Evolutionary conservation across 805 yeast species (phyloP).

Genomic region (Lipomyces oligophaga): DNA sequence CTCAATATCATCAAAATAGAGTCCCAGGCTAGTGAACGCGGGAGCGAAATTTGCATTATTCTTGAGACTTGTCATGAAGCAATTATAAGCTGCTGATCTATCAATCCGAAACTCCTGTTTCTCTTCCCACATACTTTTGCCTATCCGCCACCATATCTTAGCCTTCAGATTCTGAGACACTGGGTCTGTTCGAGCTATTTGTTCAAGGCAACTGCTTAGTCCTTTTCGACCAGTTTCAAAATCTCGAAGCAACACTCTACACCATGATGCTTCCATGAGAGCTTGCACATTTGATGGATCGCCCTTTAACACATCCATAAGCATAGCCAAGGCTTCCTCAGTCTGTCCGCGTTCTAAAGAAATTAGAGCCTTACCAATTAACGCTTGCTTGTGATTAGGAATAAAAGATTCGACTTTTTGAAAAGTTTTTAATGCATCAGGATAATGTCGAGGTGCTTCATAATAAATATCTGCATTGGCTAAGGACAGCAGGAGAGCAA

Average conservation of each 20-base stretch:
- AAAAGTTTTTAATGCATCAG: slow-evolving; percentile 68
- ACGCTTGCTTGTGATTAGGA: slow-evolving; percentile 54
- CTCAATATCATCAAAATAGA: slow-evolving; percentile 57
- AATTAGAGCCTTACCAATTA: slow-evolving; percentile 79
- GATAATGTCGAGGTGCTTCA: slow-evolving; percentile 86
- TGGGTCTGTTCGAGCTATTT: slow-evolving; percentile 49
- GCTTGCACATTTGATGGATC: slow-evolving; percentile 58
- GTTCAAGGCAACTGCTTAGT: slow-evolving; percentile 45
- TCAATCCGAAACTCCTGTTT: slow-evolving; percentile 22
- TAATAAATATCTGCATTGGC: slow-evolving; percentile 77
- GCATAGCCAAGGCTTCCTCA: slow-evolving; percentile 50
- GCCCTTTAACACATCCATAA: slow-evolving; percentile 49
- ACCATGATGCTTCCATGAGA: slow-evolving; percentile 72
- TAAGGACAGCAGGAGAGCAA: slow-evolving; percentile 38
- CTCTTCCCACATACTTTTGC: slow-evolving; percentile 52
- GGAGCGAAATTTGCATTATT: slow-evolving; percentile 65
- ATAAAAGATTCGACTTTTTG: slow-evolving; percentile 52
- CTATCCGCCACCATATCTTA: slow-evolving; percentile 64
- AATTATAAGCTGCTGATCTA: slow-evolving; percentile 51
- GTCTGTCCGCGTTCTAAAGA: slow-evolving; percentile 61
- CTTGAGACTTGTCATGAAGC: slow-evolving; percentile 56
- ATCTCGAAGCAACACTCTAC: slow-evolving; percentile 55
- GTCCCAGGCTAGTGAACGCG: slow-evolving; percentile 77
- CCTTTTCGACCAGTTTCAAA: slow-evolving; percentile 50
- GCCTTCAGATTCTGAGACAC: slow-evolving; percentile 58